Evolutionary conservation across 345 rosid genomes (phyloP), one percentile per base, ranked within the genome.

Genomic region (Eucalyptus victrix): DNA sequence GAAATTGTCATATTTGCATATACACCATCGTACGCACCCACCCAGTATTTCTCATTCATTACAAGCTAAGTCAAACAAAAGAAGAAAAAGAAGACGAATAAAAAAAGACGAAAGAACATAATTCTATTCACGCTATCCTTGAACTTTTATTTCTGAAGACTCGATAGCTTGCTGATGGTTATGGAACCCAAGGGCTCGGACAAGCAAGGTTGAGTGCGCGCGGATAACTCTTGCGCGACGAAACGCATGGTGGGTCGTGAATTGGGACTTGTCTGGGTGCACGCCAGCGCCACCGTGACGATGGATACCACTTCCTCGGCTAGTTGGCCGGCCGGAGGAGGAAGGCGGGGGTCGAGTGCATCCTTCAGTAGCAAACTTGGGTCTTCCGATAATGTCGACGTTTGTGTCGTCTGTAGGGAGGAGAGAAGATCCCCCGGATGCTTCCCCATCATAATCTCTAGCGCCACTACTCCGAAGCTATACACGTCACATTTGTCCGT

Each of bases 391-490:
- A 60, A 47, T 28, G 58, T 14, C 12, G 88, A 26, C 9, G 47
- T 23, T 40, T 21, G 30, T 40, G 88, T 62, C 24, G 87, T 90
- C 65, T 89, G 85, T 15, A 90, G 30, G 58, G 94, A 92, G 32
- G 91, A 86, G 49, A 95, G 80, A 40, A 94, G 92, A 56, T 94
- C 95, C 58, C 97, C 95, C 0, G 96, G 97, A 50, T 96, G 96
- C 91, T 85, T 93, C 87, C 97, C 98, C 95, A 94, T 94, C 96
- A 94, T 94, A 5, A 91, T 91, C 88, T 96, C 98, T 51, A 96
- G n/a, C 26, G 95, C 91, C 85, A 95, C 96, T 16, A 96, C 95
- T 54, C 96, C 98, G 49, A 95, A 95, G 87, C 96, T 95, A 49
- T 93, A 96, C 28, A 94, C 94, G 60, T 96, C 97, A 7, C 95